A percentile compares a stretch with the other conserved stretches of the same genome.
phyloP scores from a whole-genome alignment of 2,329 filamentous ascomycete genomes.

The Claviceps monticola region DNA sequence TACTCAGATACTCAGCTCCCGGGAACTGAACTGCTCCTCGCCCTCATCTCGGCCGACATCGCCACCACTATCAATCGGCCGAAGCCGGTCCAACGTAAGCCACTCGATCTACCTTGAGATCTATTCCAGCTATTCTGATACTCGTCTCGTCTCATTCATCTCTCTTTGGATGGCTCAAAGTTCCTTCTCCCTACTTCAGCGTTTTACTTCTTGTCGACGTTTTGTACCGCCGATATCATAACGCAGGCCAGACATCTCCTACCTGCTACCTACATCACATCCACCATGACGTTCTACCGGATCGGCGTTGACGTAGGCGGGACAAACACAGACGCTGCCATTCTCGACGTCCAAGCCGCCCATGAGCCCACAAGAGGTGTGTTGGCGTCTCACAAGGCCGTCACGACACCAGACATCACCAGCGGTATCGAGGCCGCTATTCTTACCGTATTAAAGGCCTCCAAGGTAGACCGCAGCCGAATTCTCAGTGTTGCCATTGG shows the following conservation, averaged over 20 bases:
- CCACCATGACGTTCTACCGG: conserved; percentile 25
- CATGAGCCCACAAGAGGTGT: conserved; percentile 25
- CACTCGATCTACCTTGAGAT: no score
- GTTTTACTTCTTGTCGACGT: no score
- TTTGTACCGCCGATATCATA: not conserved
- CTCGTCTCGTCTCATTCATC: no score
- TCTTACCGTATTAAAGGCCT: conserved; percentile 24
- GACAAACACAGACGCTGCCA: conserved; percentile 30
- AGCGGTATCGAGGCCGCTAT: conserved; percentile 34
- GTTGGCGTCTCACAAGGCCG: conserved; percentile 32
- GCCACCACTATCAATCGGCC: no score
- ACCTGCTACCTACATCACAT: no score
- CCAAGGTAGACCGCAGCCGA: conserved; percentile 21
- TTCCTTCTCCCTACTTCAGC: no score
- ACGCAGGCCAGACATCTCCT: not conserved
- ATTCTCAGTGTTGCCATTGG: conserved; percentile 36
- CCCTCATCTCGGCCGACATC: no score
- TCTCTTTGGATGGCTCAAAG: no score
- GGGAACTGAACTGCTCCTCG: no score
- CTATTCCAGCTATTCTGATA: no score
- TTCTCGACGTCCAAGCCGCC: conserved; percentile 26
- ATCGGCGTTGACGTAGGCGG: conserved; percentile 30
- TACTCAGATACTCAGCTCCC: no score
- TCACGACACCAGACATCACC: conserved; percentile 36
- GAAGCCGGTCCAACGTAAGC: no score